A percentile compares a stretch with the other conserved stretches of the same genome.
These are phyloP conservation scores for Globisporangium parvum DNA, from an alignment of 352 stramenopile genomes.

Conservation along the genomic window DNA sequence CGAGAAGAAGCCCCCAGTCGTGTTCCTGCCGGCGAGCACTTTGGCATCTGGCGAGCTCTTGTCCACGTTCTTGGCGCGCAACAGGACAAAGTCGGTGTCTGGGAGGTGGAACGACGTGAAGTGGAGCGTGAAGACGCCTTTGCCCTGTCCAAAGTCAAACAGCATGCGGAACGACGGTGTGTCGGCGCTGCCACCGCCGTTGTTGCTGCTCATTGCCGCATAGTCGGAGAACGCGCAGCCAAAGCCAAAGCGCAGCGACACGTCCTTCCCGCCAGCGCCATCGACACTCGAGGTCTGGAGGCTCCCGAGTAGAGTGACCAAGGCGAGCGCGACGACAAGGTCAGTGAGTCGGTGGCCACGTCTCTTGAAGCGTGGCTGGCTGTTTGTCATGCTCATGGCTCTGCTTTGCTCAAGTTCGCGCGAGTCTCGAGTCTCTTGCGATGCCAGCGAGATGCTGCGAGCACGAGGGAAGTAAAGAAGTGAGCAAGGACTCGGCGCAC, in stretches of 20 bases:
- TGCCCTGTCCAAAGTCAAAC: constrained; percentile 36
- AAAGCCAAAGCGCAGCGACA: constrained; percentile 28
- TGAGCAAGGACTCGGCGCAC: constrained; percentile 1
- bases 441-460: neutral
- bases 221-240: constrained; percentile 60
- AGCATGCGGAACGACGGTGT: constrained; percentile 37
- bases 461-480: constrained; percentile 5
- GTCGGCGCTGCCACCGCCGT: neutral
- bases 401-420: too few relatives aligned
- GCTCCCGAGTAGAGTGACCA: neutral
- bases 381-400: neutral
- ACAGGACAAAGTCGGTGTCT: constrained; percentile 33
- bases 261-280: constrained; percentile 3
- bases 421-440: too few relatives aligned
- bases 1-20: constrained; percentile 50
- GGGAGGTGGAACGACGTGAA: constrained; percentile 52
- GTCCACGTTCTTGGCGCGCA: constrained; percentile 25
- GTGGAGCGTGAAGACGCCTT: constrained; percentile 54
- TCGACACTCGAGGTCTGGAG: neutral
- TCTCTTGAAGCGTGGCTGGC: neutral
- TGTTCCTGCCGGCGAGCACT: constrained; percentile 38
- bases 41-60: constrained; percentile 12
- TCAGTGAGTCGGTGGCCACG: neutral
- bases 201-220: constrained; percentile 17
- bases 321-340: too few relatives aligned